A percentile compares a stretch with the other conserved stretches of the same genome.
Conservation (phyloP, 1,284 basidiomycete genomes). For the Cystobasidium sp. region DNA sequence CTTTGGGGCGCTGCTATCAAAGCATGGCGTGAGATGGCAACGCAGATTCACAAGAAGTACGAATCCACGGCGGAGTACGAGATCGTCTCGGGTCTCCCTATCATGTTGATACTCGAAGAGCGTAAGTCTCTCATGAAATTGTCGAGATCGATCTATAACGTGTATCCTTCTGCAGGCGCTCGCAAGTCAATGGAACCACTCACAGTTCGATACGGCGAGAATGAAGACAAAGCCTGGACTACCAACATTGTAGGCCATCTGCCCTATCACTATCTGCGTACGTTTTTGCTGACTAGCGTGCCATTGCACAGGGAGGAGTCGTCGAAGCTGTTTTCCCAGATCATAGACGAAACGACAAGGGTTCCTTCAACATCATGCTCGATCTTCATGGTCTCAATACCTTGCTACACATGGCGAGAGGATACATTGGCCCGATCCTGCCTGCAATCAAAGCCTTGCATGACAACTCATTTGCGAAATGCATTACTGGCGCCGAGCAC, state of each 20-base stretch:
- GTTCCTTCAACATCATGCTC: slow-evolving; percentile 22
- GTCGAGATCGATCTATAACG: not conserved
- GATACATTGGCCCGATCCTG: slow-evolving; percentile 17
- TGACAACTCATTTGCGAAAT: slow-evolving; percentile 14
- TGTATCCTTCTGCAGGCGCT: not conserved
- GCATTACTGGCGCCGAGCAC: slow-evolving; percentile 18
- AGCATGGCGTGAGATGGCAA: slow-evolving; percentile 7
- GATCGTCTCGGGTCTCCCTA: slow-evolving; percentile 2
- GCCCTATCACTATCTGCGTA: not conserved
- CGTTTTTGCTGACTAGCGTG: not conserved
- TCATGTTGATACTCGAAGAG: slow-evolving; percentile 14
- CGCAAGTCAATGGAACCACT: not conserved
- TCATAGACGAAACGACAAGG: not conserved
- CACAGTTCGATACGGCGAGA: slow-evolving; percentile 15
- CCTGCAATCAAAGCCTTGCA: slow-evolving; percentile 22
- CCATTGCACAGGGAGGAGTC: not conserved
- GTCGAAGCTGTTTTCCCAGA: slow-evolving; percentile 12
- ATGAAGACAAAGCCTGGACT: slow-evolving; percentile 16
- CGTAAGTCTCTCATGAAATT: not conserved
- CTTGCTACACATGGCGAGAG: not conserved
- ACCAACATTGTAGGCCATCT: slow-evolving; percentile 13
- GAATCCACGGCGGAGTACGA: slow-evolving; percentile 23
- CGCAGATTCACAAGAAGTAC: slow-evolving; percentile 5
- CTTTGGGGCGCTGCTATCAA: slow-evolving; percentile 22
- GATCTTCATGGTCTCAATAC: slow-evolving; percentile 28